Base-by-base conservation (phyloP, 1,284 basidiomycete genomes). In the Fomitopsis schrenkii region DNA sequence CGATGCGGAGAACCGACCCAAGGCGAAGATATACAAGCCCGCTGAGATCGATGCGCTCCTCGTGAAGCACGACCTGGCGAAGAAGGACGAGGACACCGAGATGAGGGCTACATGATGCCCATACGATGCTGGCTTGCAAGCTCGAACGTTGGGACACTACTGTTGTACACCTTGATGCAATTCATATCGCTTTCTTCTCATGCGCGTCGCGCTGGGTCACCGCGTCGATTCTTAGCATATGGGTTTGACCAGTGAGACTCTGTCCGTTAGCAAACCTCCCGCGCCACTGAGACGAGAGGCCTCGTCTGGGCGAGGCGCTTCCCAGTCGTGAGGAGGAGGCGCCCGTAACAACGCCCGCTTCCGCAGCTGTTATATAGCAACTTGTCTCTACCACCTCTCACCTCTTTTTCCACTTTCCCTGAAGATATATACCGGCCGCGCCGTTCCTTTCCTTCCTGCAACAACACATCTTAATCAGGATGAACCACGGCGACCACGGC, bases 1-100 rank as follows among this genome's bases (percentile, higher is more conserved):
- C 14, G 92, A 96, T 72, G 81, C 89, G 7, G 78, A 88, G 54
- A 90, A 94, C 71, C 79, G 88, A 72, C 95, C 95, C 1, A 87
- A 88, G 71, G 93, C 94, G 46, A 97, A 95, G 83, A 96, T 99
- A 71, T 98, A 94, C 79, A 86, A 85, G 65, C 94, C 97, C 30
- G 77, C 86, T 35, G 97, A 99, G 79, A 94, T 99, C 61, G 95
- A 98, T 72, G 89, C 85, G 40, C 75, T 98, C 63, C 80, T 99
- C 64, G 79, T 87, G 71, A 83, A 89, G 69, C 90, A 97, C 68
- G 94, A 93, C 22, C 78, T 98, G 48, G 93, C 87, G 64, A 95
- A 95, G 80, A 91, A 93, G 76, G 89, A 91, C 54, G 91, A 91
- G 63, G 90, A 92, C 68, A 72, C 82, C 19, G 88, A 88, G 72